Conservation (phyloP, 805 yeast genomes). For the Candida ascalaphidarum region DNA sequence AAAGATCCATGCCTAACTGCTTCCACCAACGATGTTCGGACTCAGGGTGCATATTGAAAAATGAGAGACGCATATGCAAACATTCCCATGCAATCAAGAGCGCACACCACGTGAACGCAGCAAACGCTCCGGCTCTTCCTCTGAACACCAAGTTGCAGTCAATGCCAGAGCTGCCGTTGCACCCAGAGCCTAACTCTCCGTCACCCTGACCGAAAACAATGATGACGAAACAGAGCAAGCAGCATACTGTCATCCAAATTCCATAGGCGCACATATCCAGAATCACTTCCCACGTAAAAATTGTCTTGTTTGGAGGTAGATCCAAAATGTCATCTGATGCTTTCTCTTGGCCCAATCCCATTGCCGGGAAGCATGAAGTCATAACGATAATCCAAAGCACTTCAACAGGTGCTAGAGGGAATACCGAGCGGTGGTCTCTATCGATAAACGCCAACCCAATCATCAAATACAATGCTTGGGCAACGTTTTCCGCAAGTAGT, state of each 20-base stretch:
- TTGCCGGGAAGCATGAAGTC: slow-evolving; percentile 29
- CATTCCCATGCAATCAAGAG: slow-evolving; percentile 34
- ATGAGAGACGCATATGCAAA: slow-evolving; percentile 25
- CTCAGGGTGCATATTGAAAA: slow-evolving; percentile 28
- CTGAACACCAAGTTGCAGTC: slow-evolving; percentile 24
- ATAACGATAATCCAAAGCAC: slow-evolving; percentile 27
- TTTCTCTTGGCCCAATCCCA: slow-evolving; percentile 29
- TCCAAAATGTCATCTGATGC: slow-evolving; percentile 31
- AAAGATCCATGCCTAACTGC: slow-evolving; percentile 25
- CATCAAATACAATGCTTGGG: slow-evolving; percentile 57
- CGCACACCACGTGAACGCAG: slow-evolving; percentile 34
- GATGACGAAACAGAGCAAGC: slow-evolving; percentile 27
- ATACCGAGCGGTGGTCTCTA: slow-evolving; percentile 56
- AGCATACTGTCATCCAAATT: slow-evolving; percentile 32
- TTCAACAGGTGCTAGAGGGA: slow-evolving; percentile 54
- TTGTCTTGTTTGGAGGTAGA: slow-evolving; percentile 26
- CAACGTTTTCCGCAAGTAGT: slow-evolving; percentile 19
- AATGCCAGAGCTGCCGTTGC: slow-evolving; percentile 18
- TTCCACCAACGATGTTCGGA: slow-evolving; percentile 28
- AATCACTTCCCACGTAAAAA: slow-evolving; percentile 33
- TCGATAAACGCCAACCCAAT: slow-evolving; percentile 70
- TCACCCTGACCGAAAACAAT: slow-evolving; percentile 31
- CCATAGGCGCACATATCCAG: slow-evolving; percentile 34
- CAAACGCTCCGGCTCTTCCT: slow-evolving; percentile 31
- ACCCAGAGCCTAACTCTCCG: slow-evolving; percentile 28